Conservation (phyloP, 345 rosid species). For the Lumnitzera littorea region DNA sequence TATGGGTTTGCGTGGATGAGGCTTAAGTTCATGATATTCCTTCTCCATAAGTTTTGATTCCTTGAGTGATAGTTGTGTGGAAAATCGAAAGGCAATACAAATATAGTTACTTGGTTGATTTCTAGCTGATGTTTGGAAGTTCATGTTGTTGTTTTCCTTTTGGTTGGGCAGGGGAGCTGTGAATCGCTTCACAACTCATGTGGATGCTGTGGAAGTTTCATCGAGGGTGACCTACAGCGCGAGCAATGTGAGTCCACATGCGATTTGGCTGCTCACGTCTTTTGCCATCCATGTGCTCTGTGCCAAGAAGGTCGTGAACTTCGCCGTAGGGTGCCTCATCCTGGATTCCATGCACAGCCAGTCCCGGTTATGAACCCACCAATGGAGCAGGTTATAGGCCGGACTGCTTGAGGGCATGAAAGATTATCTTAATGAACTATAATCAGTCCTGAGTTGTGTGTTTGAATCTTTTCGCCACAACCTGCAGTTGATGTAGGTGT, state of each 20-base stretch:
- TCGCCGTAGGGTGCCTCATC: slow-evolving; percentile 66
- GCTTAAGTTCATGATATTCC: too few relatives aligned
- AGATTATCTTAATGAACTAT: too few relatives aligned
- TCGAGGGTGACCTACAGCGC: slow-evolving; percentile 60
- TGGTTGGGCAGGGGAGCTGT: slow-evolving; percentile 47
- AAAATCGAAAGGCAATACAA: not conserved
- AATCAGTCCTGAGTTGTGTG: too few relatives aligned
- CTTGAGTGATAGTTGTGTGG: too few relatives aligned
- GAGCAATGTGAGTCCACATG: slow-evolving; percentile 67
- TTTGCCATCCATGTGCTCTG: slow-evolving; percentile 69
- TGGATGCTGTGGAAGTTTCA: slow-evolving; percentile 67
- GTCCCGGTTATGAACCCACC: slow-evolving; percentile 70
- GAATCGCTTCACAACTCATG: slow-evolving; percentile 69
- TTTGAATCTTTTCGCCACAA: too few relatives aligned
- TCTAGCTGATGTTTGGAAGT: not conserved
- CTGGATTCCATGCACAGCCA: slow-evolving; percentile 64
- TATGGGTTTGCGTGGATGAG: too few relatives aligned
- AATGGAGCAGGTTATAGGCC: slow-evolving; percentile 56
- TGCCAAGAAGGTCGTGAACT: slow-evolving; percentile 92
- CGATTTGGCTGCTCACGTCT: slow-evolving; percentile 64
- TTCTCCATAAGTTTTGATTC: too few relatives aligned
- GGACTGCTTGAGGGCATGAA: slow-evolving; percentile 22
- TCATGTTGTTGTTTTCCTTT: not conserved
- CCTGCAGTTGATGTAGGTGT: too few relatives aligned
- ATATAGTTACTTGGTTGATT: not conserved